Percentiles rank a stretch among this genome's conserved stretches.
These are phyloP conservation scores for Marchantia polymorpha DNA, from an alignment of 225 moss, liverwort and hornwort species.

Conservation along the genomic window DNA sequence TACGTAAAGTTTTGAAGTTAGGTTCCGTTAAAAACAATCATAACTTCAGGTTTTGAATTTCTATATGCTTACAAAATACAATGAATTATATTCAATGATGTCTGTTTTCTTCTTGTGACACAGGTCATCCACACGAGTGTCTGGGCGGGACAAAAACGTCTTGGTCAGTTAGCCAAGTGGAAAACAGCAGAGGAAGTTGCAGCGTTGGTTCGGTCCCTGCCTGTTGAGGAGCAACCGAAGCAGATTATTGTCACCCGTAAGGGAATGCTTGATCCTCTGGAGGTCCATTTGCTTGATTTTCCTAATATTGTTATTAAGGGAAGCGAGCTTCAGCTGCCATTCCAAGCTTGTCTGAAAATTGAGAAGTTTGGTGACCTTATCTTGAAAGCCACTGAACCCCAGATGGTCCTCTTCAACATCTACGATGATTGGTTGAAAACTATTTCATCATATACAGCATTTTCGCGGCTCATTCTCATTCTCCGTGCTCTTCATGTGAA, in stretches of 20 bases:
- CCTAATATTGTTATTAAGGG: slow-evolving; percentile 99
- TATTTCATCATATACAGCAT: slow-evolving; percentile 94
- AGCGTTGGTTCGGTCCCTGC: slow-evolving; percentile 92
- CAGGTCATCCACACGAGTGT: slow-evolving; percentile 98
- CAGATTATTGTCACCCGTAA: slow-evolving; percentile 99
- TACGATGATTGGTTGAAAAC: slow-evolving; percentile 99
- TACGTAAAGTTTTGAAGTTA: too few relatives aligned
- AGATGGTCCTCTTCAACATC: slow-evolving; percentile 98
- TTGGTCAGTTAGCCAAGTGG: slow-evolving; percentile 99
- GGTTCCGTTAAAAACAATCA: too few relatives aligned
- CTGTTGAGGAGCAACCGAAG: slow-evolving; percentile 99
- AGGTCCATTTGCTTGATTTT: slow-evolving; percentile 96
- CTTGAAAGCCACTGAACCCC: slow-evolving; percentile 98
- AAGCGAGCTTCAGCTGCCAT: slow-evolving; percentile 96
- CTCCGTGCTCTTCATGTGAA: slow-evolving; percentile 97
- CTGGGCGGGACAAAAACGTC: slow-evolving; percentile 99
- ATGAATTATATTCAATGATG: too few relatives aligned
- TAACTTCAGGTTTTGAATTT: too few relatives aligned
- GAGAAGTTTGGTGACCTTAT: slow-evolving; percentile 99
- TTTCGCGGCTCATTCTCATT: slow-evolving; percentile 92
- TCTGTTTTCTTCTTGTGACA: background rate
- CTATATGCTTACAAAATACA: too few relatives aligned
- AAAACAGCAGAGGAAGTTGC: slow-evolving; percentile 99
- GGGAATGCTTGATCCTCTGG: slow-evolving; percentile 99
- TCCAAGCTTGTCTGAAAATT: slow-evolving; percentile 98